Percentiles rank a stretch among this genome's conserved stretches.
phyloP scores from a whole-genome alignment of 345 rosid species.

The Toxicodendron radicans region DNA sequence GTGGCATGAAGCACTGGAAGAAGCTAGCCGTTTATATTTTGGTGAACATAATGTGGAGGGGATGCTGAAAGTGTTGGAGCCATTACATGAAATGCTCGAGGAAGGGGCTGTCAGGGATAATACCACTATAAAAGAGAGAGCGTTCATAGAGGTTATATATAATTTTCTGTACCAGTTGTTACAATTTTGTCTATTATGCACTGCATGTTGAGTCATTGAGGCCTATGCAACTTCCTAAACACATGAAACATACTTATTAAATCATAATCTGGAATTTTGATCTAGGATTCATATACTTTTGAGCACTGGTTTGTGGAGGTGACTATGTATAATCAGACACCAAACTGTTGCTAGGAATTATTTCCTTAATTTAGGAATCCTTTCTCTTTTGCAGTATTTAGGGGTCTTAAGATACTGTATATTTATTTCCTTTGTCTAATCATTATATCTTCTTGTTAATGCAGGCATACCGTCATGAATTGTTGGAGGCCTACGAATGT shows the following conservation, averaged over 20 bases:
- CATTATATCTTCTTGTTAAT: constrained; percentile 13
- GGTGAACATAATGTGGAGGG: constrained; percentile 98
- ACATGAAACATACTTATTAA: background rate
- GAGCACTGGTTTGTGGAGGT: too few species aligned
- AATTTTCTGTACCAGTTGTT: background rate
- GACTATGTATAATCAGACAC: background rate
- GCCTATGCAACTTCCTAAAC: background rate
- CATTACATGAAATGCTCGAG: constrained; percentile 85
- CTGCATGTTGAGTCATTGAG: background rate
- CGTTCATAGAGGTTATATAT: constrained; percentile 82
- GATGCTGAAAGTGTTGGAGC: constrained; percentile 93
- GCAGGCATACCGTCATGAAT: constrained; percentile 88
- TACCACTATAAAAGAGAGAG: constrained; percentile 81
- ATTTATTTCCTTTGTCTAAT: background rate
- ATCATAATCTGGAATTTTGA: background rate
- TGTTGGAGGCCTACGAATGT: constrained; percentile 90
- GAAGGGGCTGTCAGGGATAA: constrained; percentile 78
- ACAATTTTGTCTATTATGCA: background rate
- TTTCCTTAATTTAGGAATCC: background rate
- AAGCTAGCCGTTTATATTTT: constrained; percentile 96
- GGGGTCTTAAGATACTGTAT: background rate
- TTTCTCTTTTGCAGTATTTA: background rate
- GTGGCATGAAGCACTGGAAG: constrained; percentile 99
- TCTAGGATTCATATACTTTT: background rate
- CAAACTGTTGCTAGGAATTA: background rate